Base-by-base conservation (phyloP, 768 basidiomycete genomes). In the Xerocomus brunneocitrinus region DNA sequence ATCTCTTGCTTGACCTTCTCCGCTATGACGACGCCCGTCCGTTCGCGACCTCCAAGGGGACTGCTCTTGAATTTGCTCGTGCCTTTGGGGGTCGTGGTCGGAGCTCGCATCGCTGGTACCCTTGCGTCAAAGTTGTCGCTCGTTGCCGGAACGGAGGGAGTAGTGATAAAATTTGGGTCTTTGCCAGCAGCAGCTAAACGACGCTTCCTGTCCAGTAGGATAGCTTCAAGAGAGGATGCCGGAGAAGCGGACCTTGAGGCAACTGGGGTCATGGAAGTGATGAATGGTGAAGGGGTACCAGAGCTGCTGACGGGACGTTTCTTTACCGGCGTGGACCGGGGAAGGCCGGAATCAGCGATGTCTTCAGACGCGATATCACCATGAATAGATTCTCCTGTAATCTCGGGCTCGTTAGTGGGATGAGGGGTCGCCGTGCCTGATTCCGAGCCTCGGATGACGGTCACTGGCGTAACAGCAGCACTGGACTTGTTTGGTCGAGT, bases 11-110 rank as follows among this genome's bases (percentile, higher is more conserved):
- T 75, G 30, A 81, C 69, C 62, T 74, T 70, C 62, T 80, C 80
- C 13, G 81, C 78, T 32, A 79, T 73, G n/a, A 79, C 75, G 4
- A 76, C 67, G 2, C 76, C 76, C 8, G 58, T 63, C 41, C 72
- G 64, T 47, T 76, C 77, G 25, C 68, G 70, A 32, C 78, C 76
- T 22, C 73, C 78, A 31, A 87, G 70, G 31, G 85, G 87, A 62
- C 80, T 88, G 62, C 87, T 89, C 80, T 89, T 89, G 71, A 88
- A 90, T 55, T 79, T 75, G 58, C 60, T 62, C 22, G 75, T 72
- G 24, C 81, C 82, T 62, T 82, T 85, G 48, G 58, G 50, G 35
- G 62, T 49, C 16, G 53, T 52, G 19, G 55, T 51, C 32, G 50
- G 35, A 40, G 58, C n/a, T 47, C 69, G 62, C 41, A 50, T 9